phyloP scores from a whole-genome alignment of 495 filamentous ascomycete species.

The Chaetomidium leptoderma region DNA sequence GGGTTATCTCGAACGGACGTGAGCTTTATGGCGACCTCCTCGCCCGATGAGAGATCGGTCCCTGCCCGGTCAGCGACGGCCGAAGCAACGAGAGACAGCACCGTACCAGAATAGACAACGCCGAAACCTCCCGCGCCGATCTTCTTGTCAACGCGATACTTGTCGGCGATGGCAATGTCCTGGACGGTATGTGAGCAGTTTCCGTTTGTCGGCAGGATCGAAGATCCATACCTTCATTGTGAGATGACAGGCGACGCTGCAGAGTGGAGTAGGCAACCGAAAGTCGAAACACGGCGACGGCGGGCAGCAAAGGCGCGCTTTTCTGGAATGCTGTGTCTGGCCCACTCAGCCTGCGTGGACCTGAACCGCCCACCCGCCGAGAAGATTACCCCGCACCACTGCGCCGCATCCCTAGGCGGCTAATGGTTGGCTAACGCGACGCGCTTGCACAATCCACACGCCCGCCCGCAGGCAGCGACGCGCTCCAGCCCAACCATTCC shows the following conservation, averaged over 20 bases:
- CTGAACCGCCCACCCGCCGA: neutral
- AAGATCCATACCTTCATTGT: constrained; percentile 16
- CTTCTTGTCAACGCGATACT: constrained; percentile 26
- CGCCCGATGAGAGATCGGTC: constrained; percentile 28
- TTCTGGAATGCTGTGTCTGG: neutral
- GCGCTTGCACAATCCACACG: neutral
- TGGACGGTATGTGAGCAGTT: constrained; percentile 13
- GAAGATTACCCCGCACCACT: neutral
- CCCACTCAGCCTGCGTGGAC: neutral
- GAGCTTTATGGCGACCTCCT: constrained; percentile 39
- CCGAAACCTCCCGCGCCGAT: constrained; percentile 33
- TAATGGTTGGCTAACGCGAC: constrained; percentile 2
- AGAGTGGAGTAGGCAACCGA: neutral
- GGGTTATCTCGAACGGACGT: constrained; percentile 21
- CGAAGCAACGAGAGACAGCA: neutral
- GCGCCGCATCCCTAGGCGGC: neutral
- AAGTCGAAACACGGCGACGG: constrained; percentile 5
- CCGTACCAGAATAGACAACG: constrained; percentile 26
- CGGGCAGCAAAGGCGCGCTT: neutral
- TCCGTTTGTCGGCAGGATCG: constrained; percentile 1
- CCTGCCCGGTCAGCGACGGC: constrained; percentile 18
- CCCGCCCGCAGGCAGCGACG: neutral
- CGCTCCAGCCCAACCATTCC: no score
- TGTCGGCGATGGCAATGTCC: constrained; percentile 26
- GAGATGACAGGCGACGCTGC: neutral